phyloP scores from a whole-genome alignment of 1,284 basidiomycete genomes.

The Grifola frondosa region DNA sequence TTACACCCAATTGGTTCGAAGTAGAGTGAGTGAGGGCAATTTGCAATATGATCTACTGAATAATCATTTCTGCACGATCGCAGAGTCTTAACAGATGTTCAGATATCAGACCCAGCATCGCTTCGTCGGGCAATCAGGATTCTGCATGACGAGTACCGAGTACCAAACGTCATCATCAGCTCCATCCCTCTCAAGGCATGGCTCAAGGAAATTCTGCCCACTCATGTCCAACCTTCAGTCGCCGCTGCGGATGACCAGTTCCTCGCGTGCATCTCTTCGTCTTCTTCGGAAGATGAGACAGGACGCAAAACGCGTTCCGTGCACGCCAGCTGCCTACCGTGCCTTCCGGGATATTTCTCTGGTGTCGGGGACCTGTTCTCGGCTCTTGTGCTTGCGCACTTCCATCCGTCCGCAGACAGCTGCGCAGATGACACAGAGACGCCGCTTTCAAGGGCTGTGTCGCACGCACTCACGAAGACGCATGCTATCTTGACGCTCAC shows the following conservation, averaged over 20 bases:
- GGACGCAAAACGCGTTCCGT: too few species aligned
- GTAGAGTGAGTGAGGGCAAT: constrained; percentile 69
- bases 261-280: constrained; percentile 81
- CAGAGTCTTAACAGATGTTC: constrained; percentile 73
- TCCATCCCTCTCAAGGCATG: constrained; percentile 74
- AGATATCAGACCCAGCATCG: constrained; percentile 64
- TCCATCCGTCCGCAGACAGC: constrained; percentile 35
- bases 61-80: not conserved
- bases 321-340: constrained; percentile 73
- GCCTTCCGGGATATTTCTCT: constrained; percentile 90
- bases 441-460: constrained; percentile 57
- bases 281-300: constrained; percentile 32
- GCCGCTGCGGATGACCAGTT: constrained; percentile 39
- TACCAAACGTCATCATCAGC: constrained; percentile 90
- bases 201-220: constrained; percentile 51
- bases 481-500: constrained; percentile 83
- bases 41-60: constrained; percentile 2
- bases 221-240: constrained; percentile 38
- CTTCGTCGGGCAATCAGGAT: constrained; percentile 69
- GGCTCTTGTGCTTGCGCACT: constrained; percentile 87
- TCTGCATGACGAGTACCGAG: constrained; percentile 73
- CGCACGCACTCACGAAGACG: constrained; percentile 78
- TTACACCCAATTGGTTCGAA: constrained; percentile 98
- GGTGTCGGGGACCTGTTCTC: constrained; percentile 98
- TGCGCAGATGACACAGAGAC: constrained; percentile 22